These are phyloP conservation scores for Aspergillus hiratsukae DNA, from an alignment of 2,329 filamentous ascomycete genomes.

Conservation along the genomic window DNA sequence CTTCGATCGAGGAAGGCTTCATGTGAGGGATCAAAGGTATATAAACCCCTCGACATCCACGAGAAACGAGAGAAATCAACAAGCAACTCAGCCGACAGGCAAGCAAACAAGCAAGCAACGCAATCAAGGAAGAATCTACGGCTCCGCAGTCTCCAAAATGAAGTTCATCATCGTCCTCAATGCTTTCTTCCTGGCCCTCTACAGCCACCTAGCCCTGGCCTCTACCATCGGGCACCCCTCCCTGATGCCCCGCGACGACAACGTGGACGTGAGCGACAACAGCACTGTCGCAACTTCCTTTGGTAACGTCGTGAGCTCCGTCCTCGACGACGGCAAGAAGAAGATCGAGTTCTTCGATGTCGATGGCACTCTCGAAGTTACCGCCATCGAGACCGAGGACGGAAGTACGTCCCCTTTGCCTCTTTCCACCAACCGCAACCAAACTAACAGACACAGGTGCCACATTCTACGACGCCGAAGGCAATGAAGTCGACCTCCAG, in stretches of 20 bases:
- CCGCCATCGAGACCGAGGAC: neutral
- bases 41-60: neutral
- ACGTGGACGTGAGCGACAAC: neutral
- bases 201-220: neutral
- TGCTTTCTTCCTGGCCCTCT: neutral
- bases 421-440: neutral
- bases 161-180: neutral
- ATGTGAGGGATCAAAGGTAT: neutral
- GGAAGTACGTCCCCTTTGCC: neutral
- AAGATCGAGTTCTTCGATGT: constrained; percentile 1
- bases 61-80: neutral
- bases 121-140: neutral
- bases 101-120: no score
- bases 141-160: neutral
- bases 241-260: neutral
- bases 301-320: neutral
- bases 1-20: neutral
- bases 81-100: neutral
- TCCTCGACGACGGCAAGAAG: neutral
- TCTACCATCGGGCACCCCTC: neutral
- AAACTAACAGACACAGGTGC: neutral
- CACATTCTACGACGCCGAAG: neutral
- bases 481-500: neutral
- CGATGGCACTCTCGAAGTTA: neutral
- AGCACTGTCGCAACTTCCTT: neutral